Evolutionary conservation across 2,329 filamentous ascomycete species (phyloP), one percentile per base, ranked within the genome.

Genomic region (Apiospora saccharicola): DNA sequence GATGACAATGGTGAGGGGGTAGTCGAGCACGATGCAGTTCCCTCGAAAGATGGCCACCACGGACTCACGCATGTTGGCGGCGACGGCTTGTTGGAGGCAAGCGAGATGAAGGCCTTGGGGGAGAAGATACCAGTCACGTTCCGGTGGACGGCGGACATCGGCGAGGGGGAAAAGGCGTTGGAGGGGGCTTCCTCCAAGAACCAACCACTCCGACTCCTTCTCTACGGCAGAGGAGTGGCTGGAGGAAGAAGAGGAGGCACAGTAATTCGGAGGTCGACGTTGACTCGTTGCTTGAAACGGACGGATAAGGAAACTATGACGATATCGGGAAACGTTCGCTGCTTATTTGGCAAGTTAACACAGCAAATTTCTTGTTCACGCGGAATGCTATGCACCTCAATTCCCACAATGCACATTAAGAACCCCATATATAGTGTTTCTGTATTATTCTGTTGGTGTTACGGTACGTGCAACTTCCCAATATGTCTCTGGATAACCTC

Each of bases 241-340:
- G 13, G 51, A 14, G 12, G 24, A 16, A 24, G 51, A 53, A 13
- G 13, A 5, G 51, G 24, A 16, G 10, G n/a, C 34, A 44, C 12
- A 43, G 12, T 19, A 67, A 7, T 16, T 22, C 22, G 2, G 43
- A 67, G 24, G 37, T 43, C n/a, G 43, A 44, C 14, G 16, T 67
- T 10, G 64, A 67, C 37, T 67, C 64, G 10, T 67, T 67, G 37
- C 64, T 67, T 10, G 37, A 43, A 67, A 14, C 22, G n/a, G 64
- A 26, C 64, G 16, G 8, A 14, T 67, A 19, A 26, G 51, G 26
- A 26, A 7, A 19, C 16, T 57, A 5, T 19, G 4, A 14, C 14
- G 14, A 1, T 47, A 22, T 22, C 3, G 16, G 44, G 16, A 22
- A 19, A 3, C 19, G 4, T 47, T 19, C 16, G n/a, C n/a, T n/a